These are phyloP conservation scores for Cryphonectria naterciae DNA, from an alignment of 2,329 filamentous ascomycete genomes.

Conservation along the genomic window DNA sequence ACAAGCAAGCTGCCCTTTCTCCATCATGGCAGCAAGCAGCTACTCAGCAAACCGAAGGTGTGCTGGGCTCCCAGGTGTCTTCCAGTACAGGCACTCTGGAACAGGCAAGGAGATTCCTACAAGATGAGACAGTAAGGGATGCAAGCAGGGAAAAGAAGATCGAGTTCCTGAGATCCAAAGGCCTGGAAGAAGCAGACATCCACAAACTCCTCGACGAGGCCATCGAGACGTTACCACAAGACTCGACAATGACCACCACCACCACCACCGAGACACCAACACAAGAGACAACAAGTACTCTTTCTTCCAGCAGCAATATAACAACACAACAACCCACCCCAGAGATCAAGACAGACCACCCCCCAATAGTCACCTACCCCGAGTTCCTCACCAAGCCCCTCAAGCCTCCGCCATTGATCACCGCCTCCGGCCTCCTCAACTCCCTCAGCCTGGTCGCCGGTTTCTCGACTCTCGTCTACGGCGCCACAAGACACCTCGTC, in stretches of 20 bases:
- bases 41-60: constrained; percentile 10
- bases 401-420: constrained; percentile 64
- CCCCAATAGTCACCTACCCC: constrained; percentile 71
- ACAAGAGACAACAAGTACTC: constrained; percentile 14
- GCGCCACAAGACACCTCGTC: constrained; percentile 70
- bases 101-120: constrained; percentile 75
- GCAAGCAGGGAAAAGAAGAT: constrained; percentile 73
- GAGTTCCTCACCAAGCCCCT: constrained; percentile 66
- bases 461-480: constrained; percentile 69
- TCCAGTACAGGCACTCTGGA: constrained; percentile 49
- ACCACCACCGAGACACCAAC: constrained; percentile 21
- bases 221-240: constrained; percentile 13
- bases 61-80: neutral
- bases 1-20: constrained; percentile 25
- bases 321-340: constrained; percentile 32
- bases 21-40: constrained; percentile 31
- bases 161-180: constrained; percentile 78
- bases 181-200: constrained; percentile 69
- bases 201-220: constrained; percentile 60
- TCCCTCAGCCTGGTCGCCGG: constrained; percentile 62
- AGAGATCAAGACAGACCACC: constrained; percentile 44
- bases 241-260: constrained; percentile 11
- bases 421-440: constrained; percentile 60
- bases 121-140: constrained; percentile 72
- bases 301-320: constrained; percentile 19